phyloP scores from a whole-genome alignment of 2,329 filamentous ascomycete species.

The Knoxdaviesia capensis region DNA sequence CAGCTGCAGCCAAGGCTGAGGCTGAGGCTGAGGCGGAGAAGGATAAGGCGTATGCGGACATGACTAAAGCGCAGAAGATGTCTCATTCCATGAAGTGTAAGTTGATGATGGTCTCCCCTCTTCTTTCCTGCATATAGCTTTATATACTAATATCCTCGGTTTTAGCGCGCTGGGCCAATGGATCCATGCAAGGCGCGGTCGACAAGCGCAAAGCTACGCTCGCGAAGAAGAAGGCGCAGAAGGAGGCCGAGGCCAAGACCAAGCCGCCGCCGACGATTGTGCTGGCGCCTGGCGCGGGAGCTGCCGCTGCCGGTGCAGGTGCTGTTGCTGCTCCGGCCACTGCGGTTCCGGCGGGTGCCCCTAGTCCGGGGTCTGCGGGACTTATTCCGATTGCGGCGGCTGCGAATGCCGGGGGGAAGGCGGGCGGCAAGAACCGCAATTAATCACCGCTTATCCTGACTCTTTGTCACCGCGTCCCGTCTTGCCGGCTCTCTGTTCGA shows the following conservation, averaged over 20 bases:
- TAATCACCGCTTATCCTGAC: too few relatives aligned
- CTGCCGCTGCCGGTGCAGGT: slow-evolving; percentile 1
- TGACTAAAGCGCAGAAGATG: slow-evolving; percentile 48
- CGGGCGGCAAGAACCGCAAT: too few relatives aligned
- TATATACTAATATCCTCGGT: slow-evolving; percentile 9
- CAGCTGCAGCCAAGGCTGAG: slow-evolving; percentile 1
- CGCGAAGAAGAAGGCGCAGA: slow-evolving; percentile 34
- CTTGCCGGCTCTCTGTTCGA: too few relatives aligned
- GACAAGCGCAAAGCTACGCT: slow-evolving; percentile 39
- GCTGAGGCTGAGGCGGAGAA: not conserved
- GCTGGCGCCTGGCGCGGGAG: not conserved
- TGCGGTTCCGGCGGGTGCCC: slow-evolving; percentile 1
- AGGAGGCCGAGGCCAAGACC: slow-evolving; percentile 13
- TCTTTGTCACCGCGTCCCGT: too few relatives aligned
- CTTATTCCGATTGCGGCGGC: too few relatives aligned
- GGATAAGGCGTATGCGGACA: slow-evolving; percentile 34
- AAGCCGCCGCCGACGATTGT: not conserved
- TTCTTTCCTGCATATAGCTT: not conserved
- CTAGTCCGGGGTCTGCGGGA: too few relatives aligned
- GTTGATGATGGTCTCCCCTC: slow-evolving; percentile 7
- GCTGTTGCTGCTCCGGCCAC: not conserved
- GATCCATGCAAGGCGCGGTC: slow-evolving; percentile 39
- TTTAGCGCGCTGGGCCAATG: slow-evolving; percentile 36
- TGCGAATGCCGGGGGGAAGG: too few relatives aligned
- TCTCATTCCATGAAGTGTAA: slow-evolving; percentile 44